These are phyloP conservation scores for Dactylis glomerata DNA, from an alignment of 176 grass and related monocot species.

Conservation along the genomic window DNA sequence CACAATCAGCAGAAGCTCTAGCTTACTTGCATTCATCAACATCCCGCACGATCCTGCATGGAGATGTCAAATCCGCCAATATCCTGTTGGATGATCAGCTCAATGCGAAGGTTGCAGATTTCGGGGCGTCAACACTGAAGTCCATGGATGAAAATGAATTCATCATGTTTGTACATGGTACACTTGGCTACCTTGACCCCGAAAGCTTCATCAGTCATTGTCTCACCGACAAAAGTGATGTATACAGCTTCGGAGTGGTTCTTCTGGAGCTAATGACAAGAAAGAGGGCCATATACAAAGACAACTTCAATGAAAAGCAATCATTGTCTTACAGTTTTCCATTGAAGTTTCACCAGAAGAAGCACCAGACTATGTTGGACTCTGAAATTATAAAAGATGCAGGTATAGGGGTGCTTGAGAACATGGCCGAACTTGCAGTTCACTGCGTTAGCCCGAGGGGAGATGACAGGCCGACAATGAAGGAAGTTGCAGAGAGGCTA, in stretches of 20 bases:
- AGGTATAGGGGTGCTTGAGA: neutral
- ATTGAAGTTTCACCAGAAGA: neutral
- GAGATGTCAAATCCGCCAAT: neutral
- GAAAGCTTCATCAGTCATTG: slow-evolving; percentile 49
- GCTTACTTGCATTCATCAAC: neutral
- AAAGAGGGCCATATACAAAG: slow-evolving; percentile 26
- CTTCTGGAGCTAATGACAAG: slow-evolving; percentile 53
- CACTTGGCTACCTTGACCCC: slow-evolving; percentile 46
- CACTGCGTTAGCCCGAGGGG: neutral
- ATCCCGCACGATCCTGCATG: neutral
- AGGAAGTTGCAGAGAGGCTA: neutral
- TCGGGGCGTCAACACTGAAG: slow-evolving; percentile 42
- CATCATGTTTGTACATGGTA: slow-evolving; percentile 45
- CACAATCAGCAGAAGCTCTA: neutral
- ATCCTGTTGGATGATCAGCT: slow-evolving; percentile 2
- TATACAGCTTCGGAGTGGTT: slow-evolving; percentile 55
- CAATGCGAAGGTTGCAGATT: slow-evolving; percentile 28
- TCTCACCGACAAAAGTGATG: slow-evolving; percentile 55
- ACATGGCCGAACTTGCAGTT: neutral
- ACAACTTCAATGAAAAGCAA: neutral
- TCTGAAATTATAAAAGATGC: neutral
- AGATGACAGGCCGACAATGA: neutral
- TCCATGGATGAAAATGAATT: slow-evolving; percentile 32
- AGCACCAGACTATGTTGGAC: neutral
- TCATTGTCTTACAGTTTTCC: neutral